phyloP scores from a whole-genome alignment of 495 filamentous ascomycete genomes.

The Penicillium argentinense region DNA sequence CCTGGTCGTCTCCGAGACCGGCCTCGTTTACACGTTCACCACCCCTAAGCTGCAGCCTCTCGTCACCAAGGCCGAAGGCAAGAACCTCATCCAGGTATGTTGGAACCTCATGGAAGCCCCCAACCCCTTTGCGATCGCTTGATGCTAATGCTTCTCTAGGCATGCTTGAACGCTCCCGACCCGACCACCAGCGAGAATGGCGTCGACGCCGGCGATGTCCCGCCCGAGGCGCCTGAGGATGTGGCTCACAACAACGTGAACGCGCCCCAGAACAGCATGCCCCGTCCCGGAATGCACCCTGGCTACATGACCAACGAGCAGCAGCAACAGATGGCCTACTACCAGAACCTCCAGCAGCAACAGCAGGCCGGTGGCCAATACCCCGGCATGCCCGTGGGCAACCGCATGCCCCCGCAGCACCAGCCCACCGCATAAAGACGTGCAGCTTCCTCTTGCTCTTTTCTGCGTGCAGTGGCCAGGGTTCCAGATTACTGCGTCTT shows the following conservation, averaged over 20 bases:
- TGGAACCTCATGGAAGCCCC: not conserved
- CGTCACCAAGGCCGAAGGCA: slow-evolving; percentile 98
- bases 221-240: slow-evolving; percentile 57
- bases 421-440: slow-evolving; percentile 46
- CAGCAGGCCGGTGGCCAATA: slow-evolving; percentile 57
- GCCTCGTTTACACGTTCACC: slow-evolving; percentile 98
- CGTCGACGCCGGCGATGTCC: slow-evolving; percentile 65
- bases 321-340: slow-evolving; percentile 59
- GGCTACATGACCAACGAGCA: slow-evolving; percentile 58
- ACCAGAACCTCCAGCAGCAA: slow-evolving; percentile 57
- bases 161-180: slow-evolving; percentile 95
- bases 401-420: slow-evolving; percentile 56
- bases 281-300: slow-evolving; percentile 50
- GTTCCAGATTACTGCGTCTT: slow-evolving; percentile 49
- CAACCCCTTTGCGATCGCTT: not conserved
- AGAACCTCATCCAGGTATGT: slow-evolving; percentile 97
- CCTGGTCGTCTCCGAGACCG: slow-evolving; percentile 97
- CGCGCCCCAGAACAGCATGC: slow-evolving; percentile 51
- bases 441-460: slow-evolving; percentile 43
- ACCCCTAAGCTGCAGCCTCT: slow-evolving; percentile 98
- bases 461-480: slow-evolving; percentile 32
- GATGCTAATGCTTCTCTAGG: slow-evolving; percentile 49
- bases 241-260: slow-evolving; percentile 53
- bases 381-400: slow-evolving; percentile 54
- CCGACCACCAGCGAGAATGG: slow-evolving; percentile 90